These are phyloP conservation scores for Ashbya aceris DNA, from an alignment of 1,139 yeast species.

Conservation along the genomic window DNA sequence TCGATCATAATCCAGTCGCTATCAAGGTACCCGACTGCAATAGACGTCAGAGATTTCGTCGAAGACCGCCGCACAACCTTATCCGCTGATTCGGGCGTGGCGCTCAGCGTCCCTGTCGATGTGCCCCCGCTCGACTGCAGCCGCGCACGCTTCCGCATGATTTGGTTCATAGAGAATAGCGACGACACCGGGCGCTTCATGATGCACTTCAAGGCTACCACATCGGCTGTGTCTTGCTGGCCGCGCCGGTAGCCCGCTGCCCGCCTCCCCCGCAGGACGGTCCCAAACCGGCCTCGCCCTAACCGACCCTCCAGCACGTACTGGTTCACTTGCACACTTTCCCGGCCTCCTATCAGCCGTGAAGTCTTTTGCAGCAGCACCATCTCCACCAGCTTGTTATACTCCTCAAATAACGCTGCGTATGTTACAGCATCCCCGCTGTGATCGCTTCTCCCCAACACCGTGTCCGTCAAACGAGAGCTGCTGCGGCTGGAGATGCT, in stretches of 20 bases:
- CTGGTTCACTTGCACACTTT: conserved; percentile 10
- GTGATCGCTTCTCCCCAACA: background rate
- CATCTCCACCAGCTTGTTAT: conserved; percentile 2
- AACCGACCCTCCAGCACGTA: conserved; percentile 19
- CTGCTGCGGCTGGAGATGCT: background rate
- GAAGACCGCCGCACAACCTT: conserved; percentile 1
- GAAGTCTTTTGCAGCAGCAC: conserved; percentile 1
- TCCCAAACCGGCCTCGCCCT: conserved; percentile 39
- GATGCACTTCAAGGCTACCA: conserved; percentile 25
- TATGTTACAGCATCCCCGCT: background rate
- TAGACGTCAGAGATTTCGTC: background rate
- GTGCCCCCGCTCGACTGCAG: conserved; percentile 14
- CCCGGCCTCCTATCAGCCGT: background rate
- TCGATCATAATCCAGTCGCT: conserved; percentile 22
- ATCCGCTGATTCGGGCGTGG: background rate
- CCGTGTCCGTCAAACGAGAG: background rate
- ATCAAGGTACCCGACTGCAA: background rate
- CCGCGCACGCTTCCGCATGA: conserved; percentile 21
- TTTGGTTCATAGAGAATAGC: conserved; percentile 27
- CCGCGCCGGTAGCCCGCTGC: background rate
- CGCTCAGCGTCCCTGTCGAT: background rate
- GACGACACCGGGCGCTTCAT: conserved; percentile 20
- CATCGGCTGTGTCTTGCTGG: conserved; percentile 5
- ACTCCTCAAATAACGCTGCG: conserved; percentile 1
- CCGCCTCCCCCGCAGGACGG: conserved; percentile 29